These are phyloP conservation scores for Fusarium sulawesiense DNA, from an alignment of 2,329 filamentous ascomycete genomes.

Conservation along the genomic window DNA sequence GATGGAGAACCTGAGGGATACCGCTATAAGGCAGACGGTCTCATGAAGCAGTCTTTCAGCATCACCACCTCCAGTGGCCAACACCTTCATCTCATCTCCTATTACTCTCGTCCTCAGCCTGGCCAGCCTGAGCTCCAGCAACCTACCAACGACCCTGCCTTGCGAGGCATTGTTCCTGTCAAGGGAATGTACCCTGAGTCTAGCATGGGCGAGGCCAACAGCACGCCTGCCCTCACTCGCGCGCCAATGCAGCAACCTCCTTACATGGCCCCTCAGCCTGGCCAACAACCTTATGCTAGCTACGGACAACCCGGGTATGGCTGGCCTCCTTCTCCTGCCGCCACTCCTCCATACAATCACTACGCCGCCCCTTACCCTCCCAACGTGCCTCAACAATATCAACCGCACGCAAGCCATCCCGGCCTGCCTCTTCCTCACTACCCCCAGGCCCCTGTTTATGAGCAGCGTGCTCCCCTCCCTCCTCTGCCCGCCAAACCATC, in stretches of 20 bases:
- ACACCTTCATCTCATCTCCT: slow-evolving; percentile 97
- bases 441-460: slow-evolving; percentile 46
- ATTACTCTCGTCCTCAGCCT: slow-evolving; percentile 86
- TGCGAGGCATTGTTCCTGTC: slow-evolving; percentile 84
- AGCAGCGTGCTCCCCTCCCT: slow-evolving; percentile 54
- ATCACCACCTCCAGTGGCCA: slow-evolving; percentile 91
- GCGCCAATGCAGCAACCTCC: slow-evolving; percentile 70
- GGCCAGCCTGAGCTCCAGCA: slow-evolving; percentile 79
- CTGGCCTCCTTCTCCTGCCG: slow-evolving; percentile 68
- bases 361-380: slow-evolving; percentile 55
- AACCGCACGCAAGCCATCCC: slow-evolving; percentile 47
- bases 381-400: slow-evolving; percentile 43
- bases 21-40: slow-evolving; percentile 92
- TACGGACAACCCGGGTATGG: slow-evolving; percentile 59
- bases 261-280: slow-evolving; percentile 53
- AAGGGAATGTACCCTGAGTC: slow-evolving; percentile 99
- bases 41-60: slow-evolving; percentile 99
- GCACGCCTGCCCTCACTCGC: slow-evolving; percentile 82
- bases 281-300: slow-evolving; percentile 51
- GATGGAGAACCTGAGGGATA: slow-evolving; percentile 90
- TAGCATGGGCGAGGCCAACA: slow-evolving; percentile 85
- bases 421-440: slow-evolving; percentile 46
- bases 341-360: slow-evolving; percentile 65
- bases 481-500: slow-evolving; percentile 50
- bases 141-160: slow-evolving; percentile 81